Base-by-base conservation (phyloP, 2,329 filamentous ascomycete species). In the Elsinoe fawcettii region DNA sequence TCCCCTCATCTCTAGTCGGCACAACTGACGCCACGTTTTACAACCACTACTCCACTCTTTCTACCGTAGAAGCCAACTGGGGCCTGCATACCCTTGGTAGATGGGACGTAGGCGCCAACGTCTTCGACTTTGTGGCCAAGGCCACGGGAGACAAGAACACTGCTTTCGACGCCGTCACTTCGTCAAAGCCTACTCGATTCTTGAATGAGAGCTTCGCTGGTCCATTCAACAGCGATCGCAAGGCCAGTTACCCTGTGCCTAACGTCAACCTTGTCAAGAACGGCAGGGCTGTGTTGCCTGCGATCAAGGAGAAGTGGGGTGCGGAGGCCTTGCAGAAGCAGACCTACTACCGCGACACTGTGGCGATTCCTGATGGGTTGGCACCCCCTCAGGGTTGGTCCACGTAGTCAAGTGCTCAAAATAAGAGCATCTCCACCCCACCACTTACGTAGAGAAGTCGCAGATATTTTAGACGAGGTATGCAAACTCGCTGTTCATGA, bases 11-110 rank as follows among this genome's bases (percentile, higher is more conserved):
- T n/a, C 77, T 87, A 1, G 73, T 82, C 41, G 86, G 86, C 57
- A 89, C 86, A 22, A 82, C 75, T 1, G 88, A 95, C 70, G 65
- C 73, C 64, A 81, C 75, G 66, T 91, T 67, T 66, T 76, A 76
- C 68, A 71, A 75, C 67, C 74, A 77, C 67, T 77, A 75, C 68
- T 73, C 69, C 56, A 73, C 73, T 56, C 71, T 76, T 51, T 60
- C 69, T 27, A 74, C 73, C 4, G 73, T 75, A 6, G 70, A 75
- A 61, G 73, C 74, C 8, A 77, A 76, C 64, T 76, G 74, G 74
- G 65, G 62, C 16, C 66, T 76, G 1, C 66, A 73, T 63, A 75
- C 73, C 0, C 71, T 77, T 6, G 74, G 74, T 9, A 71, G 74
- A 11, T 76, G 72, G 70, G 74, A 76, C 54, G 71, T 75, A 2